Evolutionary conservation across 2,329 filamentous ascomycete species (phyloP).

Genomic region (Curvularia sp.): DNA sequence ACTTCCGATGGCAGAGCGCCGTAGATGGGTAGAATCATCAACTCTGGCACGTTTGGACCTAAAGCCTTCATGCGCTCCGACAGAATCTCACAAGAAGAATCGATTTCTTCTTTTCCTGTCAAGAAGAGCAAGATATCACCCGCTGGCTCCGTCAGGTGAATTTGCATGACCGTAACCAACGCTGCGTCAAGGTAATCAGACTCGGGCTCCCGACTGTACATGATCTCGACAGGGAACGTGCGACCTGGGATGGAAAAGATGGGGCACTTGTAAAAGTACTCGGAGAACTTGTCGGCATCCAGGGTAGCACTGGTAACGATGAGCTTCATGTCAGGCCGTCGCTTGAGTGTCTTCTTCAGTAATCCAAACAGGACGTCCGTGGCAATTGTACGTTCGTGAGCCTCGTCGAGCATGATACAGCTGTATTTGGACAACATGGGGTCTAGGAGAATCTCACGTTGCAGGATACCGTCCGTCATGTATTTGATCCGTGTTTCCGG

Average conservation of each 20-base stretch:
- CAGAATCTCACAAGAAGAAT: conserved; percentile 89
- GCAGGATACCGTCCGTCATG: conserved; percentile 99
- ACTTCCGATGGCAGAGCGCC: conserved; percentile 91
- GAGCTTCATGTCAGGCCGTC: conserved; percentile 90
- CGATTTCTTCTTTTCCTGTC: conserved; percentile 97
- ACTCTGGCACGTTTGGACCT: conserved; percentile 86
- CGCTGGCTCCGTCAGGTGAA: conserved; percentile 88
- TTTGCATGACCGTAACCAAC: conserved; percentile 97
- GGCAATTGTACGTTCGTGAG: conserved; percentile 94
- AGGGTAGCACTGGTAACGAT: conserved; percentile 99
- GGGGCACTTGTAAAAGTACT: conserved; percentile 93
- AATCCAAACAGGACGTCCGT: conserved; percentile 98
- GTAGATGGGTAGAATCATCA: conserved; percentile 95
- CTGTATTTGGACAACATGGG: conserved; percentile 90
- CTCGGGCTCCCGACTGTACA: conserved; percentile 94
- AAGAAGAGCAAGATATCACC: conserved; percentile 97
- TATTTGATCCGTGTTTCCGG: conserved; percentile 94
- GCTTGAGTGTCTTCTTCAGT: conserved; percentile 83
- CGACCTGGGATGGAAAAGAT: conserved; percentile 96
- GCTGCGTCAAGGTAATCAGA: conserved; percentile 94
- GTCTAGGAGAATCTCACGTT: conserved; percentile 96
- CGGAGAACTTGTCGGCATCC: conserved; percentile 95
- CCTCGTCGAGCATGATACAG: conserved; percentile 98
- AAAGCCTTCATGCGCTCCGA: conserved; percentile 96
- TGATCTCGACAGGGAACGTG: conserved; percentile 93